Base-by-base conservation (phyloP, 2,329 filamentous ascomycete genomes). In the Dactylellina drechsleri region DNA sequence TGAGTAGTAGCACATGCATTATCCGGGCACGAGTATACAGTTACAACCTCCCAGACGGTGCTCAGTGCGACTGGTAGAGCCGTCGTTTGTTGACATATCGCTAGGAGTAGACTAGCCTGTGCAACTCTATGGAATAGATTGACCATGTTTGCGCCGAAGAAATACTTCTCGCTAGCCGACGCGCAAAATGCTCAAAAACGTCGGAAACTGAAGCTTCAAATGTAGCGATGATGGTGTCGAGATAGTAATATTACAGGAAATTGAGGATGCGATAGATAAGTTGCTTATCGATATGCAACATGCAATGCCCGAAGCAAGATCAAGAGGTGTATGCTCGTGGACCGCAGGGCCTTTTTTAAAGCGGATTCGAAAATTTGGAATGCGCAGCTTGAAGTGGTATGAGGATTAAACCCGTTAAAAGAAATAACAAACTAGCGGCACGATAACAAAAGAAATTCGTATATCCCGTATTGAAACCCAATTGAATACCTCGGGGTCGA, bases 401-500 rank as follows among this genome's bases (percentile, higher is more conserved):
- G 10, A 36, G 31, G 6, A 36, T 36, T 7, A 36, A 36, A 36
- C 31, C 10, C 6, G 31, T 36, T 36, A 36, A 52, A 52, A 23
- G 18, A 52, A 36, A 13, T 62, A 53, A 56, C 62, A 41, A 59
- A 23, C 47, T 2, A 23, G 12, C 61, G 13, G 41, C 36, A 57
- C 16, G 61, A 36, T 41, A 59, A 74, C 70, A 74, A 74, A 74
- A 67, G 70, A 74, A 74, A 74, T 74, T 74, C 70, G 70, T 74
- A 64, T 16, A 67, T 36, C 31, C 31, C 31, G 31, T 36, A 36
- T 36, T 56, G 23, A 13, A 53, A 74, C 49, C 59, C 62, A 74
- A 67, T 49, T 40, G 58, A 67, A 43, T 57, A 57, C 31, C 23
- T 23, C 10, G 31, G 6, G 10, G 31, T 36, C 31, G 31, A 36